Conservation (phyloP, 129 eudicot species). For the Artemisia tridentata region DNA sequence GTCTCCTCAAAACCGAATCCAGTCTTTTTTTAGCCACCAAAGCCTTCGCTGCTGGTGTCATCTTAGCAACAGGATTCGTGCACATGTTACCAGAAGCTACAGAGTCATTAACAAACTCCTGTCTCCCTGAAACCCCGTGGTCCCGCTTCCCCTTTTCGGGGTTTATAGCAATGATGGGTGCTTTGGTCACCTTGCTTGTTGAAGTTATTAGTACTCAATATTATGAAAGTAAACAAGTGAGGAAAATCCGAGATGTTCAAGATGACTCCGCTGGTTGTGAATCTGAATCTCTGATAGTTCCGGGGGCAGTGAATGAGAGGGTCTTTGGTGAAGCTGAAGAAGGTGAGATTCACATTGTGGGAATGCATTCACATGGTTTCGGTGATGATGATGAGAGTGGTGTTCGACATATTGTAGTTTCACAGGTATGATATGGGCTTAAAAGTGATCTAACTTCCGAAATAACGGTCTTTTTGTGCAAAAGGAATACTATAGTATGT, state of each 20-base stretch:
- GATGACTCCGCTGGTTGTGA: constrained; percentile 35
- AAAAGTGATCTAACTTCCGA: too few relatives aligned
- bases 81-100: constrained; percentile 91
- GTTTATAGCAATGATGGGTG: constrained; percentile 76
- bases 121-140: constrained; percentile 75
- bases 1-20: constrained; percentile 61
- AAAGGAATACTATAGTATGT: too few relatives aligned
- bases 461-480: background rate
- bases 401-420: constrained; percentile 74
- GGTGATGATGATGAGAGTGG: constrained; percentile 50
- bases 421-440: constrained; percentile 49
- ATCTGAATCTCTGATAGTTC: constrained; percentile 43
- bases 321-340: constrained; percentile 74
- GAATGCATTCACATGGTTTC: constrained; percentile 66
- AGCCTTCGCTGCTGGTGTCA: constrained; percentile 93
- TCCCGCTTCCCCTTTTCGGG: constrained; percentile 87
- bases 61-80: constrained; percentile 86
- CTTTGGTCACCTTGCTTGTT: constrained; percentile 64
- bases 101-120: constrained; percentile 47
- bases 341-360: constrained; percentile 76
- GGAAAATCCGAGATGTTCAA: constrained; percentile 29
- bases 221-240: constrained; percentile 73
- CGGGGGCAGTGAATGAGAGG: constrained; percentile 36
- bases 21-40: constrained; percentile 65
- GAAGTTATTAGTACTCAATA: constrained; percentile 80